phyloP scores from a whole-genome alignment of 352 stramenopile genomes.

The Peronospora farinosa region DNA sequence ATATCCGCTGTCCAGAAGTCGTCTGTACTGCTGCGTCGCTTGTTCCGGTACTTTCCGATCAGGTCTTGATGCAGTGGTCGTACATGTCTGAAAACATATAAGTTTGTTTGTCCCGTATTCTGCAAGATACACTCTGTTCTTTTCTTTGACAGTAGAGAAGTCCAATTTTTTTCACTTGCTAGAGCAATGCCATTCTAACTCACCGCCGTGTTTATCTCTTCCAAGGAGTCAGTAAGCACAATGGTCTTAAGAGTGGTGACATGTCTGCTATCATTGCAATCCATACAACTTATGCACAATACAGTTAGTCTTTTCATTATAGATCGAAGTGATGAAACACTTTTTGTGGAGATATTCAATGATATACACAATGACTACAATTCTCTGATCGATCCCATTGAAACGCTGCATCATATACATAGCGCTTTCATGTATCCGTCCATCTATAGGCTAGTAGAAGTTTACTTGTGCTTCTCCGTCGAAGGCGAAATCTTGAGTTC shows the following conservation, averaged over 20 bases:
- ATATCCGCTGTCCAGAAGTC: constrained; percentile 21
- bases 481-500: constrained; percentile 22
- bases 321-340: constrained; percentile 73
- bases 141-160: constrained; percentile 67
- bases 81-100: constrained; percentile 25
- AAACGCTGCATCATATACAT: background rate
- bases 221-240: constrained; percentile 43
- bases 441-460: too few species aligned
- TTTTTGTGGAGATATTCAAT: constrained; percentile 65
- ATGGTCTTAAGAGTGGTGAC: constrained; percentile 79
- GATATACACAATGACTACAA: constrained; percentile 80
- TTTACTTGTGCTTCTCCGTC: background rate
- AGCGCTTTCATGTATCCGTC: too few species aligned
- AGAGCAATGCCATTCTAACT: constrained; percentile 61
- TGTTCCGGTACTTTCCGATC: constrained; percentile 13
- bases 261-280: constrained; percentile 14
- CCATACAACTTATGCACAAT: background rate
- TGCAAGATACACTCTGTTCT: constrained; percentile 87
- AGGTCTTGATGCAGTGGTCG: constrained; percentile 26
- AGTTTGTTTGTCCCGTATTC: constrained; percentile 9
- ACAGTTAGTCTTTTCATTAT: constrained; percentile 1
- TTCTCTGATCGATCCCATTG: constrained; percentile 76
- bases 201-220: constrained; percentile 53
- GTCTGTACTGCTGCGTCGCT: constrained; percentile 32
- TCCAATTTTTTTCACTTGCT: constrained; percentile 87